phyloP scores from a whole-genome alignment of 352 stramenopile genomes.

The Globisporangium radiosum region DNA sequence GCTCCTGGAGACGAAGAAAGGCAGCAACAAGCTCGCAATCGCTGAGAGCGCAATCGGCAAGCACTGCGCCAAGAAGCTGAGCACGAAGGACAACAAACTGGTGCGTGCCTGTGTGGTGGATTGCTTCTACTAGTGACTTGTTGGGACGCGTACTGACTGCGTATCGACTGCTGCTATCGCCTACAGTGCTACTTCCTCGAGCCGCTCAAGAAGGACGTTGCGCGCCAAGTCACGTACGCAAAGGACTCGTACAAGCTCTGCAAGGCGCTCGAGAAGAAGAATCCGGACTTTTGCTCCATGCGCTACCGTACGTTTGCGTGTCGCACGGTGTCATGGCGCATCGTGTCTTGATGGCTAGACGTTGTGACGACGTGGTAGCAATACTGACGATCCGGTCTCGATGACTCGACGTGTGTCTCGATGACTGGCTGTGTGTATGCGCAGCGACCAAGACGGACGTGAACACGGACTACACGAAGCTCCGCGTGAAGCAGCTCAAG shows the following conservation, averaged over 20 bases:
- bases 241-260: constrained; percentile 93
- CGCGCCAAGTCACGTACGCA: constrained; percentile 87
- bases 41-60: constrained; percentile 82
- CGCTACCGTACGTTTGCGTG: constrained; percentile 78
- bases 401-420: background rate
- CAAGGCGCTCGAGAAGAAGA: constrained; percentile 92
- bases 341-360: no score
- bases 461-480: constrained; percentile 92
- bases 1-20: constrained; percentile 62
- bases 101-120: constrained; percentile 21
- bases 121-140: background rate
- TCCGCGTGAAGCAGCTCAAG: constrained; percentile 94
- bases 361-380: no score
- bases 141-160: background rate
- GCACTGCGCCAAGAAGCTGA: constrained; percentile 80
- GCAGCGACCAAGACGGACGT: constrained; percentile 91
- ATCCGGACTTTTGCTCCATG: constrained; percentile 92
- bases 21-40: constrained; percentile 71
- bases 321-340: background rate
- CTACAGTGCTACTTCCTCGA: constrained; percentile 91
- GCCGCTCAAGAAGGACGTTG: constrained; percentile 93
- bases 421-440: background rate
- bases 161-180: constrained; percentile 1
- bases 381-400: background rate
- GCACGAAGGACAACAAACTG: constrained; percentile 89